Evolutionary conservation across 257 asterid genomes (phyloP), one percentile per base, ranked within the genome.

Genomic region (Solanum microdontum): DNA sequence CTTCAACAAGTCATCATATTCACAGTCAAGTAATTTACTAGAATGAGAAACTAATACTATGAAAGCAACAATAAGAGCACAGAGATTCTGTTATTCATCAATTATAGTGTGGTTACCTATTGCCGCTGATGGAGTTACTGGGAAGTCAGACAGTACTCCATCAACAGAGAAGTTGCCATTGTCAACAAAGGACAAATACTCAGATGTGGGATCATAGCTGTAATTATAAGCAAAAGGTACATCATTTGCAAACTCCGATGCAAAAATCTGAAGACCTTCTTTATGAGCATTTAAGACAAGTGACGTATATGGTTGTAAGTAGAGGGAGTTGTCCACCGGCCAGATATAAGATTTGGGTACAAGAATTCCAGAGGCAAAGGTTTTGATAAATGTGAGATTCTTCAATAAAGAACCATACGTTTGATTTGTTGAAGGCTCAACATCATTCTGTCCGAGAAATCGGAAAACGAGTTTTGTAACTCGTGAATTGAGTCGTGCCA

Each of bases 311-410:
- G 93, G 91, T 86, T 12, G 91, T 45, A 94, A 87, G 88, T 97
- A 97, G 11, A 24, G 90, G 77, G 76, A 85, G 84, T 70, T 84
- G 90, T 90, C 94, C 39, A 90, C 92, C 3, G 93, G 96, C 91
- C 92, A 91, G 88, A 97, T 95, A 89, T 94, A 94, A 76, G 21
- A 7, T 88, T 97, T 97, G 82, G 99, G 98, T 86, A 97, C 93
- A 68, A 97, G 90, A 86, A 95, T 97, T 72, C 96, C 99, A 12
- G 94, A 83, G 32, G 99, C 97, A 88, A 97, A 95, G 51, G 94
- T 93, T 85, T 89, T 93, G 87, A 97, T 91, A 13, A 91, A 88
- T 21, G 96, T 93, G 66, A 97, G 97, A 86, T 97, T 94, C 23
- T 66, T 89, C 92, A 92, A 87, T 39, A 95, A 95, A 24, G 95